Evolutionary conservation across 495 filamentous ascomycete species (phyloP).

Genomic region (Aspergillus diversus): DNA sequence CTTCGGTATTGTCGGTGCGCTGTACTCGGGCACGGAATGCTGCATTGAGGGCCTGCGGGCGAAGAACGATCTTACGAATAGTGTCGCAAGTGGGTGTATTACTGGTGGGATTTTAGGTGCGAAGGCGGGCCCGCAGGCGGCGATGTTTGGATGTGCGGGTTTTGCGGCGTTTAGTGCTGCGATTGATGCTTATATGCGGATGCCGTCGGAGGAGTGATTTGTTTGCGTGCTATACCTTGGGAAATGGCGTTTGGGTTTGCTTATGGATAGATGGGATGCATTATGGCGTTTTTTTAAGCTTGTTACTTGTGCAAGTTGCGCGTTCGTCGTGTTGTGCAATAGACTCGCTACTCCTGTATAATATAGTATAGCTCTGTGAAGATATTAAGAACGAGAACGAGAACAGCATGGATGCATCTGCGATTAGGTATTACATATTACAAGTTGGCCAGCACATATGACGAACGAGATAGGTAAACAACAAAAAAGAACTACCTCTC

Average conservation of each 20-base stretch:
- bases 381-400: background rate
- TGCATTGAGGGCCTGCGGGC: slow-evolving; percentile 88
- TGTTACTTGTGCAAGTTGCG: background rate
- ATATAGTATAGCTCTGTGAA: background rate
- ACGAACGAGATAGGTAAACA: too few relatives aligned
- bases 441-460: too few relatives aligned
- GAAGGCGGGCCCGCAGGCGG: slow-evolving; percentile 88
- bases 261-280: slow-evolving; percentile 20
- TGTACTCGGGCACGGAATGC: slow-evolving; percentile 93
- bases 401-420: background rate
- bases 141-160: slow-evolving; percentile 84
- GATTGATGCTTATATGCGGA: slow-evolving; percentile 90
- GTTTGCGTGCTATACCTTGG: background rate
- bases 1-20: slow-evolving; percentile 87
- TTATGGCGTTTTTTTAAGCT: slow-evolving; percentile 7
- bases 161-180: slow-evolving; percentile 96
- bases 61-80: slow-evolving; percentile 92
- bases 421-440: too few relatives aligned
- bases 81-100: slow-evolving; percentile 83
- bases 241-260: slow-evolving; percentile 5
- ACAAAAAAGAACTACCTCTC: background rate
- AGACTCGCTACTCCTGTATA: slow-evolving; percentile 25
- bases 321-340: background rate
- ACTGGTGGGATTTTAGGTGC: slow-evolving; percentile 86
- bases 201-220: slow-evolving; percentile 44